Conservation (phyloP, 2,329 filamentous ascomycete species). For the Pseudogymnoascus sp. region DNA sequence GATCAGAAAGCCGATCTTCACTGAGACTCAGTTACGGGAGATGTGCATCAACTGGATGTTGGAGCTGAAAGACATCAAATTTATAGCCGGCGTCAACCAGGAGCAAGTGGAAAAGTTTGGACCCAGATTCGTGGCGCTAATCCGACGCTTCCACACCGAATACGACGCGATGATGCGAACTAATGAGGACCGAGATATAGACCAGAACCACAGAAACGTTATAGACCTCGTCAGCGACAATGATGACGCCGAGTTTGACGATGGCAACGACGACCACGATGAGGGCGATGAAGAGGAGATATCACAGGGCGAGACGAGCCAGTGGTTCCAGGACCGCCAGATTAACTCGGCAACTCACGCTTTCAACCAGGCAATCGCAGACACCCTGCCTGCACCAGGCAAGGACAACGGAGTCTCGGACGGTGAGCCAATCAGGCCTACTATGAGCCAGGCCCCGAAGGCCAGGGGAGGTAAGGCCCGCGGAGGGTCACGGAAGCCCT, state of each 20-base stretch:
- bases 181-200: conserved; percentile 22
- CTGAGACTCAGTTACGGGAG: conserved; percentile 59
- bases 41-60: conserved; percentile 67
- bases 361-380: conserved; percentile 1
- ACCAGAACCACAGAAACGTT: conserved; percentile 35
- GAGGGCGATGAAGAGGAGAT: background rate
- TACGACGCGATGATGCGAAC: conserved; percentile 44
- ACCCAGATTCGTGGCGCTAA: conserved; percentile 50
- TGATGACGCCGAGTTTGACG: conserved; percentile 24
- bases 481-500: background rate
- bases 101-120: conserved; percentile 59
- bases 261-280: background rate
- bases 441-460: background rate
- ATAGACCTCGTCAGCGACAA: conserved; percentile 49
- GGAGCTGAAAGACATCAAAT: conserved; percentile 52
- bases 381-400: background rate
- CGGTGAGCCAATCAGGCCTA: background rate
- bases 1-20: conserved; percentile 57
- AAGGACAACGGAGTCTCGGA: background rate
- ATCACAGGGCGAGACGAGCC: conserved; percentile 4
- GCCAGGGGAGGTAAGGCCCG: background rate
- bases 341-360: background rate
- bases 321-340: background rate
- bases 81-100: conserved; percentile 54
- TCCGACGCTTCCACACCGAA: conserved; percentile 41